These are phyloP conservation scores for Coccomyxa sp. DNA, from an alignment of 139 green algal genomes.

Conservation along the genomic window DNA sequence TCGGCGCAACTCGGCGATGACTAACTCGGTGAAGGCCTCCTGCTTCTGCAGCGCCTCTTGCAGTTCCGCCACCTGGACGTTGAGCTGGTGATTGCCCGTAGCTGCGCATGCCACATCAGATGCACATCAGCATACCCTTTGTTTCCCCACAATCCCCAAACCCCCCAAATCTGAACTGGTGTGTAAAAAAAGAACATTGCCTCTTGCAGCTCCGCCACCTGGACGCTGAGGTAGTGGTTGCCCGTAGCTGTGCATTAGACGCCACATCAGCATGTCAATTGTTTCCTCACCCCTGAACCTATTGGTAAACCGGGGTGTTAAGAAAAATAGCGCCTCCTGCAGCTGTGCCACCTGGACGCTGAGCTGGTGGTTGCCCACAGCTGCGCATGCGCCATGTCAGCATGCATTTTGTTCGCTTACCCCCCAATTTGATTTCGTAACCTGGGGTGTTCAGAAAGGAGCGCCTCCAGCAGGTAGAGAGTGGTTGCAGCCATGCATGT, in stretches of 20 bases:
- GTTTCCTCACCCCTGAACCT: background rate
- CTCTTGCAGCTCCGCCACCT: background rate
- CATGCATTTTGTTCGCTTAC: background rate
- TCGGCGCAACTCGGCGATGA: background rate
- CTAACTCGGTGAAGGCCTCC: background rate
- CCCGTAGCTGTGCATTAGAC: background rate
- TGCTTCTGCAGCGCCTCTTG: background rate
- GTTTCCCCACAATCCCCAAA: background rate
- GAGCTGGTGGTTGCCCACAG: background rate
- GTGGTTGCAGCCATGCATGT: no score
- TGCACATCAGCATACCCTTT: background rate
- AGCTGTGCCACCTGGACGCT: background rate
- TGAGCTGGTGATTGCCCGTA: background rate
- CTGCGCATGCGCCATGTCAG: background rate
- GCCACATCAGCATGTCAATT: background rate
- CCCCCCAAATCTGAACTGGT: background rate
- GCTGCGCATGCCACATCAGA: background rate
- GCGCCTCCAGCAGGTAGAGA: no score
- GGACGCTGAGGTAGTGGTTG: background rate
- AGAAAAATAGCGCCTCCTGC: background rate
- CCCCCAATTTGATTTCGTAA: no score
- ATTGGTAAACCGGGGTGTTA: no score
- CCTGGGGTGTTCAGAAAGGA: no score
- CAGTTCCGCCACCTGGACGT: background rate
- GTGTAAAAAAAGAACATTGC: background rate